phyloP scores from a whole-genome alignment of 805 yeast species.

The Pichia scutulata region DNA sequence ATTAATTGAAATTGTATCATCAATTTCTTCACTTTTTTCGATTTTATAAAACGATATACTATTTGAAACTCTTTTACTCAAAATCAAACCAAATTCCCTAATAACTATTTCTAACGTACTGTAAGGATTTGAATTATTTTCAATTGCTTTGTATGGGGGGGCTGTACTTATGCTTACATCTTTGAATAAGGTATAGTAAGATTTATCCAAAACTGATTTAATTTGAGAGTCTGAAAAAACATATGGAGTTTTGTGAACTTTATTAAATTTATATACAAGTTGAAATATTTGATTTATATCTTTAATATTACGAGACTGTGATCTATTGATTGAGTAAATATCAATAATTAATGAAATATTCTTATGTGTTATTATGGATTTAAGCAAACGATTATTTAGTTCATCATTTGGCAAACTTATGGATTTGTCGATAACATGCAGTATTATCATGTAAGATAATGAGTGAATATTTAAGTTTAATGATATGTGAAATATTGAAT shows the following conservation, averaged over 20 bases:
- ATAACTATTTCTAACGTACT: slow-evolving; percentile 10
- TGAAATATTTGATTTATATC: slow-evolving; percentile 8
- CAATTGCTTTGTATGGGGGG: background rate
- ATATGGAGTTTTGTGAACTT: background rate
- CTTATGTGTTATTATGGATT: background rate
- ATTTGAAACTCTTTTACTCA: slow-evolving; percentile 8
- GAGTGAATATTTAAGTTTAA: background rate
- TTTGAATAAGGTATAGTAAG: slow-evolving; percentile 1
- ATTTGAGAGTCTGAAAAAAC: slow-evolving; percentile 1
- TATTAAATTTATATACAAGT: slow-evolving; percentile 10
- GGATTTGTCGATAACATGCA: background rate
- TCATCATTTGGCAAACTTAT: background rate
- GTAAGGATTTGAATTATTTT: background rate
- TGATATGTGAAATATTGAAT: background rate
- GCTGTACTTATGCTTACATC: background rate
- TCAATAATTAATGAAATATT: slow-evolving; percentile 9
- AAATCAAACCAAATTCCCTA: slow-evolving; percentile 13
- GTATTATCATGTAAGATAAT: background rate
- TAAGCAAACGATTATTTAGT: background rate
- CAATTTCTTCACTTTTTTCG: background rate
- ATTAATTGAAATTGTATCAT: slow-evolving; percentile 5
- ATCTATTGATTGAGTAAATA: slow-evolving; percentile 10
- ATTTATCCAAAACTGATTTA: slow-evolving; percentile 12
- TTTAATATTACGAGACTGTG: background rate
- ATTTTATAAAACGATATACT: slow-evolving; percentile 10